Evolutionary conservation across 2,329 filamentous ascomycete species (phyloP), one percentile per base, ranked within the genome.

Genomic region (Fusarium agapanthi): DNA sequence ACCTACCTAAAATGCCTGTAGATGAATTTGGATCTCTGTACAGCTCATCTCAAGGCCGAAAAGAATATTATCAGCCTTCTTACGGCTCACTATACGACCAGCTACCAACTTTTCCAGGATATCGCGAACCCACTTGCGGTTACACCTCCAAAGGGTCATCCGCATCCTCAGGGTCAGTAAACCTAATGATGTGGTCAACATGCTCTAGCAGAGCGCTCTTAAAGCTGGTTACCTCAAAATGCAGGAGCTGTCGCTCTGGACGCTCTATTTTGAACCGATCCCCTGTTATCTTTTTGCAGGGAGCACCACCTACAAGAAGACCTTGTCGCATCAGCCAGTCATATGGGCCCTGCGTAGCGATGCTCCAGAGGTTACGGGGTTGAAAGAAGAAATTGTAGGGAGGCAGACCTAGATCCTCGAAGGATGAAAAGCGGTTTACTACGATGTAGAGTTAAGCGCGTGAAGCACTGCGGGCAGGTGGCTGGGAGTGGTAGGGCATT

Each of bases 201-300:
- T 18, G 6, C 0, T 18, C 15, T 9, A 18, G 28, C 15, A 0
- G 7, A 20, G 3, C 22, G 5, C 6, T 24, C 15, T 18, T 6
- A 3, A 50, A 24, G 22, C 22, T 24, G 16, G 22, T 22, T 1
- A 32, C 7, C 11, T 32, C 22, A 8, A 50, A 24, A 24, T 50
- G 20, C 5, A 13, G 6, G 3, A 24, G 3, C 5, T 32, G 15
- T 32, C 3, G 3, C 0, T 18, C 47, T 18, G 28, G 28, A 18
- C 8, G 15, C 5, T 24, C 22, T 3, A 11, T 7, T 12, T 7
- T 7, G 4, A 12, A 6, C 6, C 0, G 44, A 4, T 16, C 10
- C 14, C 14, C 2, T 1, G 26, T 30, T 12, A n/a, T 6, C 4
- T 10, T n/a, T 30, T 1, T 1, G 3, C 7, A 18, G 22, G 15